Percentiles rank a stretch among this genome's conserved stretches.
phyloP scores from a whole-genome alignment of 495 filamentous ascomycete genomes.

The Thermothielavioides terrestris region DNA sequence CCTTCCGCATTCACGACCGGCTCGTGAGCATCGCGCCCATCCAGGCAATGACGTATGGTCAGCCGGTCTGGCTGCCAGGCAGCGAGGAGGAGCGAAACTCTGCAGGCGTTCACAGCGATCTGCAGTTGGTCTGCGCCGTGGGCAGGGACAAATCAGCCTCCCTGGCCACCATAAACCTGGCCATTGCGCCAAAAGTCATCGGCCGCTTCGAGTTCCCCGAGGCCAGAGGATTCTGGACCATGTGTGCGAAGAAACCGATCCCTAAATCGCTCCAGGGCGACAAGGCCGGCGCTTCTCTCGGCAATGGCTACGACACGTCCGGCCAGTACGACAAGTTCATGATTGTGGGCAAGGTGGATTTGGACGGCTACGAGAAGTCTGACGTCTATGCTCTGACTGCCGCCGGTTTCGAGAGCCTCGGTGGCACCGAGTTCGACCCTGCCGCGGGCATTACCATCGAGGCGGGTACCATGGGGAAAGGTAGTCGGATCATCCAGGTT shows the following conservation, averaged over 20 bases:
- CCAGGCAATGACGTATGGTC: slow-evolving; percentile 58
- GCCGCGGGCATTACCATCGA: slow-evolving; percentile 78
- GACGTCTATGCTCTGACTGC: slow-evolving; percentile 54
- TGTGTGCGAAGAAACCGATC: slow-evolving; percentile 50
- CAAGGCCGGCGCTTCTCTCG: slow-evolving; percentile 39
- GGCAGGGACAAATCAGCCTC: slow-evolving; percentile 63
- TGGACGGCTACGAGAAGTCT: slow-evolving; percentile 48
- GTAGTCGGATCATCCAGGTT: slow-evolving; percentile 74
- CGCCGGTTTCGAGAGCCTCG: slow-evolving; percentile 55
- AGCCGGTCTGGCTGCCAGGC: slow-evolving; percentile 33
- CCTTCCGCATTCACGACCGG: slow-evolving; percentile 67
- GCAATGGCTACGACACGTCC: slow-evolving; percentile 41
- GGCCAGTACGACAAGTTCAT: slow-evolving; percentile 60
- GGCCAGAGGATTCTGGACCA: slow-evolving; percentile 54
- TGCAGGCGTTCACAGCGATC: slow-evolving; percentile 40
- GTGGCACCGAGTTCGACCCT: slow-evolving; percentile 76
- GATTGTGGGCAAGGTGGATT: slow-evolving; percentile 54
- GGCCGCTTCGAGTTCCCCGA: slow-evolving; percentile 54
- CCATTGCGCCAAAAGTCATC: slow-evolving; percentile 58
- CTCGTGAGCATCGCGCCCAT: slow-evolving; percentile 72
- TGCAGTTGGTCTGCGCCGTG: slow-evolving; percentile 64
- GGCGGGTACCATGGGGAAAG: slow-evolving; percentile 64
- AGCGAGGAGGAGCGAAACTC: slow-evolving; percentile 37
- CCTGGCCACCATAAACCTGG: slow-evolving; percentile 64
- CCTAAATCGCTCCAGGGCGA: slow-evolving; percentile 45